Conservation (phyloP, 169 alveolate genomes). For the Ophryocystis elektroscirrha region DNA sequence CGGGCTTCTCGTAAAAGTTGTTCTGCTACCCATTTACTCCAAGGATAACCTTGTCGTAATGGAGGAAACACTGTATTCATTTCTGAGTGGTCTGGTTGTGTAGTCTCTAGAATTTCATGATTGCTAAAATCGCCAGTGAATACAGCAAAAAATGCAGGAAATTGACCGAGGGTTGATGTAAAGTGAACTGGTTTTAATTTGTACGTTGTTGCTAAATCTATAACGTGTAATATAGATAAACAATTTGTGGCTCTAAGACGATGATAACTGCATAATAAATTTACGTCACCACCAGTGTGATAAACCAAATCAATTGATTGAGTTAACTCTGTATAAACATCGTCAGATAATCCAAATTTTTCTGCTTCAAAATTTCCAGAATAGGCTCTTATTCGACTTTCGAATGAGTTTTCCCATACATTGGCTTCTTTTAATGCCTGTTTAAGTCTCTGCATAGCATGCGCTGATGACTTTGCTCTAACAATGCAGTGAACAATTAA, state of each 20-base stretch:
- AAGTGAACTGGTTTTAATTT: conserved; percentile 25
- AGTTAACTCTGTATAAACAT: conserved; percentile 21
- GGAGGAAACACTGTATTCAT: conserved; percentile 33
- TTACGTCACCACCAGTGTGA: conserved; percentile 41
- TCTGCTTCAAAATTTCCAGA: conserved; percentile 31
- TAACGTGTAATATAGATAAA: conserved; percentile 18
- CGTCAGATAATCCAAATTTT: conserved; percentile 22
- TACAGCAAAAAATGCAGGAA: conserved; percentile 32
- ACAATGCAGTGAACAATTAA: conserved; percentile 27
- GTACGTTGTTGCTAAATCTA: conserved; percentile 23
- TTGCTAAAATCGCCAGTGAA: conserved; percentile 23
- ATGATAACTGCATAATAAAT: conserved; percentile 27
- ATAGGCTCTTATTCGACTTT: conserved; percentile 17
- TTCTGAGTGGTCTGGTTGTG: conserved; percentile 22
- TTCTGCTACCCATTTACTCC: conserved; percentile 44
- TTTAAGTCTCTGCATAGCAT: conserved; percentile 23
- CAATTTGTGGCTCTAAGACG: conserved; percentile 29
- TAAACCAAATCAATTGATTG: conserved; percentile 26
- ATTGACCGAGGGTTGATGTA: conserved; percentile 36
- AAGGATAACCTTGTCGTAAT: conserved; percentile 32
- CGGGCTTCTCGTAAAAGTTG: conserved; percentile 22
- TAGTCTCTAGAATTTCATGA: conserved; percentile 18
- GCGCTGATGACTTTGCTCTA: conserved; percentile 21
- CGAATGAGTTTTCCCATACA: conserved; percentile 24
- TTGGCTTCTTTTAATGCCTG: conserved; percentile 33